phyloP scores from a whole-genome alignment of 495 filamentous ascomycete species.

The Penicillium fimorum region DNA sequence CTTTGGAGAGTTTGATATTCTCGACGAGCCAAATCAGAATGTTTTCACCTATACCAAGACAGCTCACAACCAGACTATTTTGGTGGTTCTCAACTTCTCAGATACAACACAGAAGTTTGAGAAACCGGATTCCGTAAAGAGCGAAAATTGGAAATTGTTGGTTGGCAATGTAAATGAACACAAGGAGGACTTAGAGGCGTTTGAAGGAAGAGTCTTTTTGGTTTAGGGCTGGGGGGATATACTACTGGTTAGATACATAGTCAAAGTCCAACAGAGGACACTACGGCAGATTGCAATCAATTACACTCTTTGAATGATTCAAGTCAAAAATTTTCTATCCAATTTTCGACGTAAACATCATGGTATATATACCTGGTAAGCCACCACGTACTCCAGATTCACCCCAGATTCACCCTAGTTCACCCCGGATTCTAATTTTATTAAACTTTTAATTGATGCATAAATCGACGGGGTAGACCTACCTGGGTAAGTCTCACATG shows the following conservation, averaged over 20 bases:
- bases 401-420: not conserved
- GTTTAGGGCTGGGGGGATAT: constrained; percentile 7
- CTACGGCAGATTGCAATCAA: not conserved
- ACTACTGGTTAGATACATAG: not conserved
- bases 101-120: constrained; percentile 5
- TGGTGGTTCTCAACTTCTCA: constrained; percentile 10
- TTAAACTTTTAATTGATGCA: not conserved
- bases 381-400: not conserved
- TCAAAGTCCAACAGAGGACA: not conserved
- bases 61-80: not conserved
- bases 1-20: constrained; percentile 30
- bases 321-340: not conserved
- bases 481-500: not conserved
- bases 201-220: constrained; percentile 10
- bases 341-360: not conserved
- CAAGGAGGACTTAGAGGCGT: constrained; percentile 6
- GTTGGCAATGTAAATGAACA: constrained; percentile 6
- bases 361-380: not conserved
- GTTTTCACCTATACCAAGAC: constrained; percentile 38
- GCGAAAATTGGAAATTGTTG: constrained; percentile 8
- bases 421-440: not conserved
- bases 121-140: not conserved
- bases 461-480: not conserved
- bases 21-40: constrained; percentile 29
- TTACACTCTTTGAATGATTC: not conserved